Evolutionary conservation across 2,329 filamentous ascomycete species (phyloP), one percentile per base, ranked within the genome.

Genomic region (Pyrenophora tritici-repentis): DNA sequence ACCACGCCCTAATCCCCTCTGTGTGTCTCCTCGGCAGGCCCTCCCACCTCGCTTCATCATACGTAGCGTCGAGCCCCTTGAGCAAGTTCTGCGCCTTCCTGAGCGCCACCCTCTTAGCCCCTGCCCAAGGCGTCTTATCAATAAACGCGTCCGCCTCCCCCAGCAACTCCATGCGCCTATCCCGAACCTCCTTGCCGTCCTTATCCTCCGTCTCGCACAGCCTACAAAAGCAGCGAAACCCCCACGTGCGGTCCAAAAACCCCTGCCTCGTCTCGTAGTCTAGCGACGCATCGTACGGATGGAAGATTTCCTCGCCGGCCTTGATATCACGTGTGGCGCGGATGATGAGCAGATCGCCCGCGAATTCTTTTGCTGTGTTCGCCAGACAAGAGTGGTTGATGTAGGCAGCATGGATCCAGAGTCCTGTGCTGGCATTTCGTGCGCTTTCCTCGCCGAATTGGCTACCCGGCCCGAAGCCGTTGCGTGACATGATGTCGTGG

Each of bases 371-470:
- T 35, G 64, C 66, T 0, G 68, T 51, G 47, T 78, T 79, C n/a
- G 73, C 44, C 0, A 75, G 40, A 50, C 77, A 79, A 0, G 77
- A 76, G 55, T 79, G 77, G 20, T 79, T 79, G 50, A 76, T 71
- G 54, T 76, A 77, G 0, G 76, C 70, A 1, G 75, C 71, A 16
- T 68, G 61, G 1, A 73, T 59, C 74, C 75, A 79, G 14, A 79
- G 56, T 0, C 76, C 76, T 1, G 65, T 64, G 22, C 63, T 66
- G 7, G 62, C 59, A n/a, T 63, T 66, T 3, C 42, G 44, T 4
- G 59, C 57, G n/a, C 41, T 49, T 34, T 64, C 61, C 31, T 64
- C 57, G 18, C 59, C 59, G 66, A 58, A 65, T 26, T 66, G 63
- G 14, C 43, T 56, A 10, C 65, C 65, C 18, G 68, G 72, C 0